A percentile compares a stretch with the other conserved stretches of the same genome.
These are phyloP conservation scores for Neonectria coccinea DNA, from an alignment of 2,329 filamentous ascomycete genomes.

Conservation along the genomic window DNA sequence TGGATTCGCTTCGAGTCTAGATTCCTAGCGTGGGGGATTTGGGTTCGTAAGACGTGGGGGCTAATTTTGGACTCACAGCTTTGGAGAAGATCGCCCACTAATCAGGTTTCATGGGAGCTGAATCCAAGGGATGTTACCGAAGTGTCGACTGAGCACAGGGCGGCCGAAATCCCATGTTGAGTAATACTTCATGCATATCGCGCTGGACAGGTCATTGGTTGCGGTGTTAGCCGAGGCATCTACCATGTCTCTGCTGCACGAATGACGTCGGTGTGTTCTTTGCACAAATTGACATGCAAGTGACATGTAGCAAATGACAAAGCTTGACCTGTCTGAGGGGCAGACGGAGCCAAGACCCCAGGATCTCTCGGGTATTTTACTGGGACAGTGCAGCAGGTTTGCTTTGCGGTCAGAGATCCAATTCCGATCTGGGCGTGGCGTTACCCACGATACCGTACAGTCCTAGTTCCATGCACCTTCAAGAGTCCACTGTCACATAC, in stretches of 20 bases:
- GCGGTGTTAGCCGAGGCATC: constrained; percentile 10
- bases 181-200: background rate
- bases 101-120: constrained; percentile 11
- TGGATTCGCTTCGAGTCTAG: background rate
- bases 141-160: background rate
- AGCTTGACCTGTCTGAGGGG: constrained; percentile 23
- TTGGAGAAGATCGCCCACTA: constrained; percentile 22
- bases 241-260: constrained; percentile 4
- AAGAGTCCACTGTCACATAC: background rate
- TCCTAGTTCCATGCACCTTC: constrained; percentile 15
- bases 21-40: constrained; percentile 17
- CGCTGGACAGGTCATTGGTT: constrained; percentile 7
- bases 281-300: constrained; percentile 17
- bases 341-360: constrained; percentile 27
- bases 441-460: constrained; percentile 23
- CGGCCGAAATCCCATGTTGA: background rate
- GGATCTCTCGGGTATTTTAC: constrained; percentile 40
- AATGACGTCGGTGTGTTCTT: constrained; percentile 20
- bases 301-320: constrained; percentile 24
- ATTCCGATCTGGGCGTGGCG: constrained; percentile 36
- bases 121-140: constrained; percentile 7
- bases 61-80: constrained; percentile 5
- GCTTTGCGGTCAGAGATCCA: constrained; percentile 32
- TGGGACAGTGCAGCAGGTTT: constrained; percentile 17
- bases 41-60: constrained; percentile 23